Percentiles rank a stretch among this genome's conserved stretches.
Conservation (phyloP, 1,139 yeast species). For the Pneumocystis oryctolagi region DNA sequence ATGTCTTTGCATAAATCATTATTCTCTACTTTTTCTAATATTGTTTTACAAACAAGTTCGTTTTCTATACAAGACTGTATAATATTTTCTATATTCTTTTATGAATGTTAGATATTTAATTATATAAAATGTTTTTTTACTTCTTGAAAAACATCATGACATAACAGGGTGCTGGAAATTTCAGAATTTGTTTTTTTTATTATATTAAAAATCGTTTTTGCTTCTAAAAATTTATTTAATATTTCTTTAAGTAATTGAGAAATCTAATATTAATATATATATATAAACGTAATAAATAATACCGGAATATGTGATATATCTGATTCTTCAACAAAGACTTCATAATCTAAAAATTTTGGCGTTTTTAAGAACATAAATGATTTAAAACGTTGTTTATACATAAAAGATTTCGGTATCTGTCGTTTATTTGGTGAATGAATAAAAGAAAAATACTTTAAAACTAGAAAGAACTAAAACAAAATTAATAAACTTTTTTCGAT, state of each 20-base stretch:
- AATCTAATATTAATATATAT: not conserved
- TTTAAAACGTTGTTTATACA: not conserved
- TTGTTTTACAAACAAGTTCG: not conserved
- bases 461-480: not conserved
- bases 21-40: not conserved
- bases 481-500: not conserved
- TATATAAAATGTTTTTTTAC: not conserved
- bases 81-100: not conserved
- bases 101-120: not conserved
- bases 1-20: not conserved
- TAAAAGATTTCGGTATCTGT: not conserved
- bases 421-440: not conserved
- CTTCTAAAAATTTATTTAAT: not conserved
- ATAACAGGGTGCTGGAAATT: not conserved
- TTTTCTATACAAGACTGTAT: not conserved
- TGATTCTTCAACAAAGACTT: not conserved
- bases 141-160: not conserved
- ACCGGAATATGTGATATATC: not conserved
- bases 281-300: not conserved
- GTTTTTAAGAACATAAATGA: not conserved
- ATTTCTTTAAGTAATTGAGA: not conserved
- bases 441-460: not conserved
- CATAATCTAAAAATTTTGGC: not conserved
- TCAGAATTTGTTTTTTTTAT: not conserved
- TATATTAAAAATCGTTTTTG: not conserved